phyloP scores from a whole-genome alignment of 2,329 filamentous ascomycete species.

The Onygenales sp. region DNA sequence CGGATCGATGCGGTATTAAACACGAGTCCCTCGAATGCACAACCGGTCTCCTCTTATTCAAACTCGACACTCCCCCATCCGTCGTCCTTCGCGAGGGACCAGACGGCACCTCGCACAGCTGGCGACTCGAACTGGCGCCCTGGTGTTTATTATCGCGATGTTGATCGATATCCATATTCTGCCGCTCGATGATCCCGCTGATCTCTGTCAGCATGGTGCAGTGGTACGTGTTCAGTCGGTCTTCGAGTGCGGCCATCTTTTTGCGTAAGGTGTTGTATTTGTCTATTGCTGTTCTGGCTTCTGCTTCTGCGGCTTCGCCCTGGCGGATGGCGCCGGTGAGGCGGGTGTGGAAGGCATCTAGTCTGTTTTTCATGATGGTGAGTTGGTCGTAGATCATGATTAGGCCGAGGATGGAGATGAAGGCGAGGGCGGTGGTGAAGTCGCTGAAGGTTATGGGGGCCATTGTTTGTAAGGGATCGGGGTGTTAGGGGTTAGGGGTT shows the following conservation, averaged over 20 bases:
- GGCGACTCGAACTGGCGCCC: not conserved
- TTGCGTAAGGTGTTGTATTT: not conserved
- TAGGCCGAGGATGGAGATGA: slow-evolving; percentile 1
- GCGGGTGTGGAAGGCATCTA: not conserved
- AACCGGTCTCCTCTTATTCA: too few species aligned
- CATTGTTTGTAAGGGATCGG: not conserved
- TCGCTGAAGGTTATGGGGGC: not conserved
- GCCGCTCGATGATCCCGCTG: not conserved
- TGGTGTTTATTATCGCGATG: not conserved
- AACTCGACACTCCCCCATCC: too few species aligned
- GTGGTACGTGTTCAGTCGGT: not conserved
- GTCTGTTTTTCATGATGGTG: not conserved
- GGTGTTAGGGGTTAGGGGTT: not conserved
- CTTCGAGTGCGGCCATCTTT: not conserved
- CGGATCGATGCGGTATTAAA: not conserved
- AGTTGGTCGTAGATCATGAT: slow-evolving; percentile 2
- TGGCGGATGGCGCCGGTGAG: not conserved
- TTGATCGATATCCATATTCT: not conserved
- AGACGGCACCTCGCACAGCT: not conserved
- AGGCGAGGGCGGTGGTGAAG: not conserved
- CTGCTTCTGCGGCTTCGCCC: not conserved
- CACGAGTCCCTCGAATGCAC: too few species aligned
- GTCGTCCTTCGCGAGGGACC: not conserved
- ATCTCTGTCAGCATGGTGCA: not conserved
- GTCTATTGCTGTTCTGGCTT: not conserved